Base-by-base conservation (phyloP, 169 alveolate species). In the Plasmodium sp. region DNA sequence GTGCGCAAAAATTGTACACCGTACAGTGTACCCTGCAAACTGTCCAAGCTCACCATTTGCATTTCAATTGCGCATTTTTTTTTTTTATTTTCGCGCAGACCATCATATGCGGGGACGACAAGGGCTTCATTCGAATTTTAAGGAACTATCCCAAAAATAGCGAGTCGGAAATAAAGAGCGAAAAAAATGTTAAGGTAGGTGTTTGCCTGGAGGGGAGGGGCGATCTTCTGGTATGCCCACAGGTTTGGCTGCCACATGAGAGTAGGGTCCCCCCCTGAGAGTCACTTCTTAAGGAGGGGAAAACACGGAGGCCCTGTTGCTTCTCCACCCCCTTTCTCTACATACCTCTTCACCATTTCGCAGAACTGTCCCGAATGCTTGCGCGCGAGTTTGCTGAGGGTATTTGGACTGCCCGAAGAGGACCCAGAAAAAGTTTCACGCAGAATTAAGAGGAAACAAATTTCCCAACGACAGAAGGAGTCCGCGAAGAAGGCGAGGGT, bases 71-170 rank as follows among this genome's bases (percentile, higher is more conserved):
- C 3, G 9, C 3, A 4, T 33, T 22, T n/a, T 43, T 39, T 48
- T 1, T 81, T 45, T 54, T 51, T 0, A 3, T 31, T 54, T 22
- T 31, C 54, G n/a, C 31, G 41, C 41, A 88, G 94, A 88, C 94
- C 3, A 77, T 88, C n/a, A 77, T 88, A 62, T 88, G 94, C 31
- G 94, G 94, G 12, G 94, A 88, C 54, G 88, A 88, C 62, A 77
- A 88, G 51, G 94, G 94, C 9, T 75, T 88, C 71, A 48, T 88
- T 2, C 74, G 94, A 9, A 88, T 88, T 79, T 79, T 88, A 79
- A 88, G 94, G 62, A 88, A 88, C 74, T 79, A 88, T n/a, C 94
- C 94, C 16, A 88, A 88, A 79, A 79, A 56, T 88, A 85, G 71
- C 33, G 94, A 88, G 12, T 79, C 81, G 31, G 94, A 54, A 51